Evolutionary conservation across 148 eudicot genomes (phyloP).

Genomic region (Fallopia convolvulus): DNA sequence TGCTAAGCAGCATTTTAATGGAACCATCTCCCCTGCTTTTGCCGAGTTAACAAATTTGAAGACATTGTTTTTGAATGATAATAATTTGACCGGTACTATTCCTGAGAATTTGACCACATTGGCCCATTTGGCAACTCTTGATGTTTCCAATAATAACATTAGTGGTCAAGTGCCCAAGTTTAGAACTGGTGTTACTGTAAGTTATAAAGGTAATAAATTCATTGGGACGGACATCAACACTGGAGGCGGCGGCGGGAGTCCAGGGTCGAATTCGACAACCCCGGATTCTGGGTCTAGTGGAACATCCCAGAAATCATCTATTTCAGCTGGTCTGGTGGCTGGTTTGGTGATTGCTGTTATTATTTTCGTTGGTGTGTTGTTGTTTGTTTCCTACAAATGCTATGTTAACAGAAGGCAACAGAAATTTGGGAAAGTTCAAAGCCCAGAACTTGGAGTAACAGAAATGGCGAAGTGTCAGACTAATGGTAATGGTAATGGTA

Average conservation of each 20-base stretch:
- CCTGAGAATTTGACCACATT: conserved; percentile 42
- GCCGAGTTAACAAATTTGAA: conserved; percentile 37
- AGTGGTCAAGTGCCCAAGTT: conserved; percentile 47
- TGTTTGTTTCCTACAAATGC: conserved; percentile 21
- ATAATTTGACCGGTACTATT: conserved; percentile 42
- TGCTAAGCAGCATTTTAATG: conserved; percentile 36
- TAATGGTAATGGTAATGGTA: conserved; percentile 3
- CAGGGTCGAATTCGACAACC: conserved; percentile 6
- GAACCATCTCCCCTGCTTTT: conserved; percentile 54
- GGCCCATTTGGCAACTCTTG: conserved; percentile 29
- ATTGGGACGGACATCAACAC: conserved; percentile 28
- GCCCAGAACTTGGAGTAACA: conserved; percentile 16
- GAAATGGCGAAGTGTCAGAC: conserved; percentile 18
- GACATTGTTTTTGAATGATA: conserved; percentile 35
- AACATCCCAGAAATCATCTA: conserved; percentile 15
- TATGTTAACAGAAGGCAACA: conserved; percentile 13
- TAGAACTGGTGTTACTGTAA: conserved; percentile 25
- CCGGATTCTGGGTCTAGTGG: not conserved
- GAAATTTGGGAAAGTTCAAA: conserved; percentile 16
- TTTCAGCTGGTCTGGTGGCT: conserved; percentile 26
- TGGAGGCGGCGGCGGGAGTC: not conserved
- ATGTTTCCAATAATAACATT: conserved; percentile 57
- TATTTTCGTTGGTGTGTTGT: conserved; percentile 15
- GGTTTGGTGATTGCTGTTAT: conserved; percentile 28
- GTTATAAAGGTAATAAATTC: conserved; percentile 30